Conservation (phyloP, 148 eudicot species). For the Persicaria maculosa region DNA sequence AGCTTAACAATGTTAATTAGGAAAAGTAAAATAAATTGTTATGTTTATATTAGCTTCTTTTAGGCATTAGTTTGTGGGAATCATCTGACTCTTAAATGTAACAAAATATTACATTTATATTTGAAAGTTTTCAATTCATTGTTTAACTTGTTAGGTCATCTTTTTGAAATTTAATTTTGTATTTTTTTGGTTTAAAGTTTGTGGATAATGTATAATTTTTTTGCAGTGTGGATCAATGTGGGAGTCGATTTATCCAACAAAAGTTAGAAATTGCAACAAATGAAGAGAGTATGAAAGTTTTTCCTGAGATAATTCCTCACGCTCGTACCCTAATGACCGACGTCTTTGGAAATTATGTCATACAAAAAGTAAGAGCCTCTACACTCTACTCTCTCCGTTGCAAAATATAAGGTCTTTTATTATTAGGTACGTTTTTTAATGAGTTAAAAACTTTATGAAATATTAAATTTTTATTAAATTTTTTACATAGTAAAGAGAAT, state of each 20-base stretch:
- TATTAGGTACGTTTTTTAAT: no score
- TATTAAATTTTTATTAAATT: no score
- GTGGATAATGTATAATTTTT: constrained; percentile 7
- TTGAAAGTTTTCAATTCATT: neutral
- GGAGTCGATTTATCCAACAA: constrained; percentile 73
- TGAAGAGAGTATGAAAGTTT: constrained; percentile 45
- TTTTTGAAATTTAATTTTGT: neutral
- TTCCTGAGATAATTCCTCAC: constrained; percentile 42
- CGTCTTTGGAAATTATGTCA: constrained; percentile 74
- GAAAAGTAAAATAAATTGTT: neutral
- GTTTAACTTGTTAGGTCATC: neutral
- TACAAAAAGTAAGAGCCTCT: constrained; percentile 40
- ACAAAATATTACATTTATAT: no score
- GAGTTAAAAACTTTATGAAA: no score
- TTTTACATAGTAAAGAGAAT: no score
- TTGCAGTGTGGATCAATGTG: constrained; percentile 56
- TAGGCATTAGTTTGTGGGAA: neutral
- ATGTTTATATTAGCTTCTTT: neutral
- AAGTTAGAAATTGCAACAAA: constrained; percentile 46
- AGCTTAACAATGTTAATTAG: neutral
- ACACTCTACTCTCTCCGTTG: no score
- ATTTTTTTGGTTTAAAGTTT: constrained; percentile 6
- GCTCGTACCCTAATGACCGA: constrained; percentile 53
- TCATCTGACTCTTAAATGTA: no score
- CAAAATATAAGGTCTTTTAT: no score